Percentiles rank a stretch among this genome's conserved stretches.
phyloP scores from a whole-genome alignment of 257 asterid species.

The Rhazya stricta region DNA sequence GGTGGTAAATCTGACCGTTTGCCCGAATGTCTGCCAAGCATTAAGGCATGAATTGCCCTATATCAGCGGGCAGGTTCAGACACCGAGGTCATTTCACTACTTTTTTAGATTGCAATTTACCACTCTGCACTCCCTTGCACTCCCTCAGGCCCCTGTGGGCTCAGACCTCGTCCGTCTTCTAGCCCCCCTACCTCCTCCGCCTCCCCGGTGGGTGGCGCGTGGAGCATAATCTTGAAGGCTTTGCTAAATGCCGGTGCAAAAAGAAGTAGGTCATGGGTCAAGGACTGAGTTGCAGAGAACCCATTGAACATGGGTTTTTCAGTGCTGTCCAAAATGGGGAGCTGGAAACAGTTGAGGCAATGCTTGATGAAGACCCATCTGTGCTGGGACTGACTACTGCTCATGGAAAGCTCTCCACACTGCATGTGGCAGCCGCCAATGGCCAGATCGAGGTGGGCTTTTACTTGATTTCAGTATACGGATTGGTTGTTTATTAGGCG shows the following conservation, averaged over 20 bases:
- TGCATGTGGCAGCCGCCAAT: slow-evolving; percentile 69
- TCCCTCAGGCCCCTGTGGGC: slow-evolving; percentile 12
- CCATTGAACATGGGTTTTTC: slow-evolving; percentile 43
- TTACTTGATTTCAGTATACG: background rate
- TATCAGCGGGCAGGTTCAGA: slow-evolving; percentile 45
- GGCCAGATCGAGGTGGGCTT: slow-evolving; percentile 64
- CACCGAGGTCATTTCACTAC: slow-evolving; percentile 31
- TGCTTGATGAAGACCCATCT: slow-evolving; percentile 50
- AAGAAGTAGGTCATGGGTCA: slow-evolving; percentile 51
- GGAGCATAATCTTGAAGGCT: slow-evolving; percentile 5
- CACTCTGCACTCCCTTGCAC: slow-evolving; percentile 21
- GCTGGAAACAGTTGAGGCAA: slow-evolving; percentile 45
- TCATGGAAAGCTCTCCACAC: slow-evolving; percentile 47
- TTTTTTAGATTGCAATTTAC: slow-evolving; percentile 13
- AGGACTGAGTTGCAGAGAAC: slow-evolving; percentile 50
- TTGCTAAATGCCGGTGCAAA: slow-evolving; percentile 13
- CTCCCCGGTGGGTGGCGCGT: slow-evolving; percentile 66
- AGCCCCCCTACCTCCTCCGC: slow-evolving; percentile 28
- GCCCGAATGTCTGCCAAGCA: slow-evolving; percentile 35
- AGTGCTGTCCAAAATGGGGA: slow-evolving; percentile 66
- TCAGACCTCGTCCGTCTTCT: background rate
- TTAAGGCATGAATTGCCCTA: slow-evolving; percentile 33
- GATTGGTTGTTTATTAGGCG: background rate
- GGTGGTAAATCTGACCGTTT: slow-evolving; percentile 3
- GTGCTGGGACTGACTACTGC: slow-evolving; percentile 33